These are phyloP conservation scores for Pugionium cornutum DNA, from an alignment of 345 rosid genomes.

Conservation along the genomic window DNA sequence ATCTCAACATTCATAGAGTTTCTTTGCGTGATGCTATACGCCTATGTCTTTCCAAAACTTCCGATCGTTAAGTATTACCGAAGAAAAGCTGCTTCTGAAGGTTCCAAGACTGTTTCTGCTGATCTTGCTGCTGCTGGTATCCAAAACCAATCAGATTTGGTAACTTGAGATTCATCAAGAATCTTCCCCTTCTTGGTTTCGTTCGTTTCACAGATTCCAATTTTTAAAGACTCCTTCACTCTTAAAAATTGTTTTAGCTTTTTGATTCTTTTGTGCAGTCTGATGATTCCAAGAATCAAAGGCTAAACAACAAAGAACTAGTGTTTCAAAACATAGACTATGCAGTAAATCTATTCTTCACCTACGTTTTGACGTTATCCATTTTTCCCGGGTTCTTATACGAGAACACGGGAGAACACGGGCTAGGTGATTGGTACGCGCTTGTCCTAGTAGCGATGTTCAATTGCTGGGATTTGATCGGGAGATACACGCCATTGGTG, in stretches of 20 bases:
- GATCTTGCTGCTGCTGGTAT: constrained; percentile 96
- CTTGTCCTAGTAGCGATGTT: constrained; percentile 69
- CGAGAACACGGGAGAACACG: constrained; percentile 75
- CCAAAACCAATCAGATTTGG: constrained; percentile 40
- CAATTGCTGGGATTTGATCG: constrained; percentile 67
- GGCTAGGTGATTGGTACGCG: constrained; percentile 64
- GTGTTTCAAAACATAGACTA: constrained; percentile 65
- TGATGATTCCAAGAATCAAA: constrained; percentile 38
- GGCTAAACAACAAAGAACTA: constrained; percentile 61
- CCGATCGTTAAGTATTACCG: constrained; percentile 83
- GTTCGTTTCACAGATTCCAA: too few species aligned
- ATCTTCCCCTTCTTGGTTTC: neutral
- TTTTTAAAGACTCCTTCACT: neutral
- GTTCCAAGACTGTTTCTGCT: constrained; percentile 78
- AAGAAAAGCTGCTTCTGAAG: constrained; percentile 82
- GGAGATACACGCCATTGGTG: constrained; percentile 65
- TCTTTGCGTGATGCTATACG: constrained; percentile 63
- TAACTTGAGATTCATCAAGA: constrained; percentile 22
- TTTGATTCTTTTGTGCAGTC: constrained; percentile 43
- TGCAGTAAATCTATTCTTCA: constrained; percentile 57
- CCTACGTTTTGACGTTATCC: constrained; percentile 67
- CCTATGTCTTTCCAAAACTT: constrained; percentile 64
- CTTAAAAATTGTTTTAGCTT: constrained; percentile 1
- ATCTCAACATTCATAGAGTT: constrained; percentile 70
- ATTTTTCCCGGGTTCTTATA: constrained; percentile 85